A percentile compares a stretch with the other conserved stretches of the same genome.
phyloP scores from a whole-genome alignment of 352 stramenopile genomes.

The Pseudoperonospora humuli region DNA sequence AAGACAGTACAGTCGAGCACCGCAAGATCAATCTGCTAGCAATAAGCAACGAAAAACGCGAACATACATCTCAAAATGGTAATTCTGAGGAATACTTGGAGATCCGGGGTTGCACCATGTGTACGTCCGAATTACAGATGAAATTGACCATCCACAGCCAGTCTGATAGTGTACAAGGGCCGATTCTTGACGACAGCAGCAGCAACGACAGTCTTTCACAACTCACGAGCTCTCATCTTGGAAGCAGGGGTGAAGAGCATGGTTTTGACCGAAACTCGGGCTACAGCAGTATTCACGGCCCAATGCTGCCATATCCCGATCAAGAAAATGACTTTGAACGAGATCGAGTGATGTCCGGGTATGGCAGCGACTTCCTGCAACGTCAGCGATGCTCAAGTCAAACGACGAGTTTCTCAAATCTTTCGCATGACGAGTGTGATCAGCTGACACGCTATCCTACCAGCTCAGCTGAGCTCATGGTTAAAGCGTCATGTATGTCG shows the following conservation, averaged over 20 bases:
- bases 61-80: conserved; percentile 12
- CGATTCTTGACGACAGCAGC: conserved; percentile 9
- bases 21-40: conserved; percentile 9
- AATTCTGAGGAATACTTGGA: conserved; percentile 25
- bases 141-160: conserved; percentile 17
- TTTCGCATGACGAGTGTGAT: conserved; percentile 23
- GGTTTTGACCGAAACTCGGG: neutral
- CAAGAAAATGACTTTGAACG: conserved; percentile 6
- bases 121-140: conserved; percentile 28
- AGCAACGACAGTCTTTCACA: conserved; percentile 17
- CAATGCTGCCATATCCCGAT: conserved; percentile 10
- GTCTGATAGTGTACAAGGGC: conserved; percentile 6
- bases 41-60: conserved; percentile 4
- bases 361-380: conserved; percentile 8
- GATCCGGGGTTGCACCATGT: conserved; percentile 30
- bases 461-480: conserved; percentile 22
- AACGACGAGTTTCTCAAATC: conserved; percentile 41
- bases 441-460: conserved; percentile 11
- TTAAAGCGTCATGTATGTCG: neutral
- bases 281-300: conserved; percentile 1
- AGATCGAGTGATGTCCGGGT: conserved; percentile 12
- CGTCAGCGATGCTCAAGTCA: conserved; percentile 13
- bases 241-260: neutral
- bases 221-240: conserved; percentile 12
- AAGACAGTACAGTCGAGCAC: conserved; percentile 1